These are phyloP conservation scores for Citrus sinensis DNA, from an alignment of 345 rosid species.

Conservation along the genomic window DVS_A1.0 CM039163.1:5836001-5836500, in stretches of 20 bases:
- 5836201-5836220: constrained; percentile 25
- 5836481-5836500: constrained; percentile 22
- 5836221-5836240: constrained; percentile 33
- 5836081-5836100: constrained; percentile 50
- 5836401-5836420: constrained; percentile 24
- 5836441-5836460: not conserved
- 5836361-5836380: not conserved
- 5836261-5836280: constrained; percentile 61
- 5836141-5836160: constrained; percentile 43
- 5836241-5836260: constrained; percentile 40
- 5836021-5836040: constrained; percentile 60
- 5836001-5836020: constrained; percentile 52
- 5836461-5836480: not conserved
- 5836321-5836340: constrained; percentile 39
- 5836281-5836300: constrained; percentile 56
- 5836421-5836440: not conserved
- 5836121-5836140: constrained; percentile 43
- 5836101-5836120: constrained; percentile 59
- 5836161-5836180: constrained; percentile 68
- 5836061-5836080: constrained; percentile 71
- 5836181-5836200: constrained; percentile 59
- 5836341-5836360: not conserved
- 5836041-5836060: constrained; percentile 79
- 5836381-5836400: constrained; percentile 10
- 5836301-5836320: constrained; percentile 40